These are phyloP conservation scores for Penicillium dipodomyicola DNA, from an alignment of 495 filamentous ascomycete species.

Conservation along the genomic window DNA sequence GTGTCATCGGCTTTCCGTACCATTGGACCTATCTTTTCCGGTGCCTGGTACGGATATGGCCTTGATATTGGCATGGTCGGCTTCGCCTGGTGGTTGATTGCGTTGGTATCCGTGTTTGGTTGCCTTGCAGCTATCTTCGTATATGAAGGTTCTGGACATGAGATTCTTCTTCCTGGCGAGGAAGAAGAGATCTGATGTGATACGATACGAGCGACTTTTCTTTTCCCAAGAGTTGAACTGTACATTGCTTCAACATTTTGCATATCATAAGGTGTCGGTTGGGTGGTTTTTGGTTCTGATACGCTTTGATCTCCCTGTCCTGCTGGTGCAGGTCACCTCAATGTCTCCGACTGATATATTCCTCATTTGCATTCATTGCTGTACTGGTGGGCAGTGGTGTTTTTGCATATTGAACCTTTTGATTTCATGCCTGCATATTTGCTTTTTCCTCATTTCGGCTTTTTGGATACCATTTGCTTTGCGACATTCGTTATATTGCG, in stretches of 20 bases:
- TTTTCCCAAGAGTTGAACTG: constrained; percentile 13
- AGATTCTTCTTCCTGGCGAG: constrained; percentile 66
- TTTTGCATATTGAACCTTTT: constrained; percentile 1
- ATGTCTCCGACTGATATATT: not conserved
- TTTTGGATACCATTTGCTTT: constrained; percentile 9
- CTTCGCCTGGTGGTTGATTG: constrained; percentile 74
- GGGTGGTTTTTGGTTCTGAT: constrained; percentile 12
- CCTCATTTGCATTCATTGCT: not conserved
- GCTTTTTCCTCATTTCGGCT: not conserved
- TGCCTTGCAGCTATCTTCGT: constrained; percentile 64
- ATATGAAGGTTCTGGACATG: constrained; percentile 70
- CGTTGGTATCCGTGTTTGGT: constrained; percentile 60
- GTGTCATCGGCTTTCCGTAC: constrained; percentile 69
- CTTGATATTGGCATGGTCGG: constrained; percentile 69
- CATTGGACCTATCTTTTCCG: constrained; percentile 69
- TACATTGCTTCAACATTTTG: constrained; percentile 30
- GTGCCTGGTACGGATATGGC: constrained; percentile 68
- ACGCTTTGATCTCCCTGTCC: not conserved
- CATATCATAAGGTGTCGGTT: constrained; percentile 27
- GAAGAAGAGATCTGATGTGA: constrained; percentile 48
- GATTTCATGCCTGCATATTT: not conserved
- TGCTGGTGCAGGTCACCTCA: constrained; percentile 1
- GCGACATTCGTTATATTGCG: not conserved
- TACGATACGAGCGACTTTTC: constrained; percentile 11
- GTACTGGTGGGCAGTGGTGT: not conserved